A percentile compares a stretch with the other conserved stretches of the same genome.
These are phyloP conservation scores for Lecanicillium sp. DNA, from an alignment of 2,329 filamentous ascomycete species.

Conservation along the genomic window DNA sequence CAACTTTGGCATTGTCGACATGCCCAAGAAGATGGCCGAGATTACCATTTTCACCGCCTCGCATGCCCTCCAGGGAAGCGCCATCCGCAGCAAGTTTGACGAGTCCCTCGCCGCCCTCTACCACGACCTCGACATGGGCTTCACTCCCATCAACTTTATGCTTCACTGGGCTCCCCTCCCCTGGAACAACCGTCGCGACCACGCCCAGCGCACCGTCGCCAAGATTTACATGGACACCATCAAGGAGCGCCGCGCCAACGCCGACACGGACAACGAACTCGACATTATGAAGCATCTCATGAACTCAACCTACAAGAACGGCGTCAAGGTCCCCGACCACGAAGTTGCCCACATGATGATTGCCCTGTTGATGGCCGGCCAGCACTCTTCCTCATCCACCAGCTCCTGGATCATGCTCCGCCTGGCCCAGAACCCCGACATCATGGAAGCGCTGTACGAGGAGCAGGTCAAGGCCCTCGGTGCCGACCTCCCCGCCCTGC, in stretches of 20 bases:
- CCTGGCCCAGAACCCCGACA: slow-evolving; percentile 67
- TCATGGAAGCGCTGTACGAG: slow-evolving; percentile 72
- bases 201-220: slow-evolving; percentile 72
- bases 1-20: slow-evolving; percentile 60
- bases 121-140: slow-evolving; percentile 85
- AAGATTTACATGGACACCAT: slow-evolving; percentile 80
- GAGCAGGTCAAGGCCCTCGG: slow-evolving; percentile 74
- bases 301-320: slow-evolving; percentile 79
- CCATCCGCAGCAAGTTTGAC: slow-evolving; percentile 75
- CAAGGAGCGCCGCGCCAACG: slow-evolving; percentile 53
- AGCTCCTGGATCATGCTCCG: slow-evolving; percentile 79
- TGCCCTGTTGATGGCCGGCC: slow-evolving; percentile 83
- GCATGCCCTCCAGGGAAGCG: slow-evolving; percentile 75
- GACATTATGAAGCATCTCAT: slow-evolving; percentile 92
- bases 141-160: slow-evolving; percentile 84
- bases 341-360: slow-evolving; percentile 94
- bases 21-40: slow-evolving; percentile 71
- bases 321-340: slow-evolving; percentile 67
- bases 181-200: slow-evolving; percentile 77
- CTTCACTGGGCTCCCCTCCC: slow-evolving; percentile 82
- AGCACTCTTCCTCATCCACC: slow-evolving; percentile 81
- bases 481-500: slow-evolving; percentile 63
- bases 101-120: slow-evolving; percentile 74
- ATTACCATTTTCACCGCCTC: slow-evolving; percentile 88
- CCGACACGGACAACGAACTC: slow-evolving; percentile 41